Conservation (phyloP, 768 basidiomycete species). For the Suillus weaverae region DNA sequence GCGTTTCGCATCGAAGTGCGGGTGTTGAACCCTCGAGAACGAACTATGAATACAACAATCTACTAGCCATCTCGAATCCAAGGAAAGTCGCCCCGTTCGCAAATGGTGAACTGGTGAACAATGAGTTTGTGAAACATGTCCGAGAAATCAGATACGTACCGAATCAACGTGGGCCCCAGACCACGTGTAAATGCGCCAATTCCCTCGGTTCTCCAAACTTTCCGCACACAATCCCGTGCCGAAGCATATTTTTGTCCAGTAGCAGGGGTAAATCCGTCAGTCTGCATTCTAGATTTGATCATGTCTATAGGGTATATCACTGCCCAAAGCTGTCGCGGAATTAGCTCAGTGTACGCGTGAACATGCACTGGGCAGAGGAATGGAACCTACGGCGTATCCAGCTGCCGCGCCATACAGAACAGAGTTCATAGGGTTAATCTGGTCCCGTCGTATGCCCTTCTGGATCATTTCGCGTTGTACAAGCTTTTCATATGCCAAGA, state of each 20-base stretch:
- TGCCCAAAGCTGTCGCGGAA: conserved; percentile 67
- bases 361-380: not conserved
- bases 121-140: conserved; percentile 11
- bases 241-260: conserved; percentile 83
- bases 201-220: conserved; percentile 83
- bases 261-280: conserved; percentile 77
- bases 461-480: conserved; percentile 82
- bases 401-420: conserved; percentile 89
- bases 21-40: not conserved
- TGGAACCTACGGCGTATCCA: conserved; percentile 76
- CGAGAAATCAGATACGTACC: conserved; percentile 47
- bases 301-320: conserved; percentile 95
- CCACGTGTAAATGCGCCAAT: conserved; percentile 86
- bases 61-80: conserved; percentile 90
- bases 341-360: conserved; percentile 11
- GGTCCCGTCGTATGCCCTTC: conserved; percentile 69
- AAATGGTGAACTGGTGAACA: conserved; percentile 75
- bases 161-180: conserved; percentile 87
- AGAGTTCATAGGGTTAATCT: conserved; percentile 76
- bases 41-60: conserved; percentile 50
- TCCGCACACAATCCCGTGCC: conserved; percentile 78
- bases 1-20: not conserved
- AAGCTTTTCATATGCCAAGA: conserved; percentile 89
- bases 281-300: conserved; percentile 96
- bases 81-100: conserved; percentile 97